A percentile compares a stretch with the other conserved stretches of the same genome.
Conservation (phyloP, 208 protist species). For the Leishmania major region DNA sequence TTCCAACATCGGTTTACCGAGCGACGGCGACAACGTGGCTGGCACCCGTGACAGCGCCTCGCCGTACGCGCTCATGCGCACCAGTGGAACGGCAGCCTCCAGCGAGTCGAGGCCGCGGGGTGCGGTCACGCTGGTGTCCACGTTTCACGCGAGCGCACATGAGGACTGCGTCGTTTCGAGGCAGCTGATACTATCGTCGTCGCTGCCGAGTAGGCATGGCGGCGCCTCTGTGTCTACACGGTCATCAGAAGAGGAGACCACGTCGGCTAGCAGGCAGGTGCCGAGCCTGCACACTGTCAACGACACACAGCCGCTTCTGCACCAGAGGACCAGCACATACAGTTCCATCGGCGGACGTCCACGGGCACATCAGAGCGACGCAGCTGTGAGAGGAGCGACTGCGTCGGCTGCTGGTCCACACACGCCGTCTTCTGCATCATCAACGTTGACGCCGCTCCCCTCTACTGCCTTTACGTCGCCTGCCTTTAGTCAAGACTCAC, state of each 20-base stretch:
- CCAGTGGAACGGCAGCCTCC: slow-evolving; percentile 8
- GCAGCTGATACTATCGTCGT: not conserved
- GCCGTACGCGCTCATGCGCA: not conserved
- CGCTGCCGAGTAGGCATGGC: not conserved
- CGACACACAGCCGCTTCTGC: slow-evolving; percentile 1
- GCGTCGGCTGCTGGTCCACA: not conserved
- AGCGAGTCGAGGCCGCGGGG: not conserved
- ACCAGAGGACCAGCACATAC: not conserved
- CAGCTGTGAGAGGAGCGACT: not conserved
- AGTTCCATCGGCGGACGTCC: not conserved
- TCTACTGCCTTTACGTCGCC: slow-evolving; percentile 21
- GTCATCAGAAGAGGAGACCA: not conserved
- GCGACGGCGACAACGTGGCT: not conserved
- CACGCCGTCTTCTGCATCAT: not conserved
- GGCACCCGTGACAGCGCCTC: not conserved
- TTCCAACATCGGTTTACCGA: not conserved
- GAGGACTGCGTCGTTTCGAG: not conserved
- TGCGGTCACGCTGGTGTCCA: not conserved
- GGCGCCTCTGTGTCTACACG: not conserved
- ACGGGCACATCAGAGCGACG: not conserved
- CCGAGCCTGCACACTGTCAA: slow-evolving; percentile 6
- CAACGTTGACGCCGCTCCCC: slow-evolving; percentile 5
- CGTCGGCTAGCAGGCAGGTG: not conserved
- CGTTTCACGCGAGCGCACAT: not conserved
- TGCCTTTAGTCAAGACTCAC: slow-evolving; percentile 11